Evolutionary conservation across 2,329 filamentous ascomycete genomes (phyloP).

Genomic region (Didymella arachidicola): DNA sequence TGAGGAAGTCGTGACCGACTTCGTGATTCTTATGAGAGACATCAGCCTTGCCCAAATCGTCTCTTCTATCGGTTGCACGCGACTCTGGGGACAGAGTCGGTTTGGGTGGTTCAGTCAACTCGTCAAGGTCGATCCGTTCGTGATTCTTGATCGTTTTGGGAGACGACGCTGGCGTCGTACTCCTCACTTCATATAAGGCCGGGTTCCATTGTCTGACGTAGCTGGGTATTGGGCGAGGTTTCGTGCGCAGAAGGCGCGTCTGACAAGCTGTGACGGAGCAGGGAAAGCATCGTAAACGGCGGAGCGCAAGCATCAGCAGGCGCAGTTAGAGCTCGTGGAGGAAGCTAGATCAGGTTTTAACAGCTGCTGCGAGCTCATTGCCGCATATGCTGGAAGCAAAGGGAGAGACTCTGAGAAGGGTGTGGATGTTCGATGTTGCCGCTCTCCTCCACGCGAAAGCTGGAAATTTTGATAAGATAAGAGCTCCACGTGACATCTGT

Average conservation of each 20-base stretch:
- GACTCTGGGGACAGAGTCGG: neutral
- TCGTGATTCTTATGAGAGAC: neutral
- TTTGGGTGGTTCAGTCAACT: neutral
- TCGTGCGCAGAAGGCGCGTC: slow-evolving; percentile 35
- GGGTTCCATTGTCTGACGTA: slow-evolving; percentile 41
- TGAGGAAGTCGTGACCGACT: neutral
- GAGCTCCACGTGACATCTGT: slow-evolving; percentile 4
- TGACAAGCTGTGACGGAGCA: slow-evolving; percentile 27
- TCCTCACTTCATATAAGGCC: slow-evolving; percentile 23
- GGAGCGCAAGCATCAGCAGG: slow-evolving; percentile 38
- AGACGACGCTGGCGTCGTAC: neutral
- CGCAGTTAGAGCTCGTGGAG: neutral
- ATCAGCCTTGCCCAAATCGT: too few relatives aligned
- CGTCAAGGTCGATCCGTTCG: neutral
- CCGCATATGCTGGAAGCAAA: slow-evolving; percentile 4
- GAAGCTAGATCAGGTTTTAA: neutral
- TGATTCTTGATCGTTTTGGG: slow-evolving; percentile 3
- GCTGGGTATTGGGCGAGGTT: slow-evolving; percentile 32
- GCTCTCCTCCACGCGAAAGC: neutral
- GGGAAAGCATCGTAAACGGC: slow-evolving; percentile 32
- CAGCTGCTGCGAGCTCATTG: neutral
- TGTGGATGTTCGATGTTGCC: neutral
- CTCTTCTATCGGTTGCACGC: neutral
- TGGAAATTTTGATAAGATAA: slow-evolving; percentile 7
- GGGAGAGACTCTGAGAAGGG: neutral